Evolutionary conservation across 805 yeast species (phyloP).

Genomic region (Huiozyma sinensis): DNA sequence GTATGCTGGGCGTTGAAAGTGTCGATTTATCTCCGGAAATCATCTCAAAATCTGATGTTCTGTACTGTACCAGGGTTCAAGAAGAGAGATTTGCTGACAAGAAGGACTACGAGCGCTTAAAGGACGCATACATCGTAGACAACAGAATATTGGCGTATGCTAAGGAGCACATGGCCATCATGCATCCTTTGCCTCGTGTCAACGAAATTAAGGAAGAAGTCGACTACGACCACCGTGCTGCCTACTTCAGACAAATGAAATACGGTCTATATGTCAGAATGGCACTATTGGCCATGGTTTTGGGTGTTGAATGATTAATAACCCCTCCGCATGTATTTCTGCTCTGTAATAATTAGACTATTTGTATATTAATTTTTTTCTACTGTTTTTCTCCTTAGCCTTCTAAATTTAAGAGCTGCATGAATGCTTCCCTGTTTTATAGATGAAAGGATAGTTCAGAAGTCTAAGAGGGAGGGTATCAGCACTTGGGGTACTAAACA

Average conservation of each 20-base stretch:
- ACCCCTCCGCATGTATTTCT: too few relatives aligned
- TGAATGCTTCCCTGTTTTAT: too few relatives aligned
- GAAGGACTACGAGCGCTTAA: constrained; percentile 74
- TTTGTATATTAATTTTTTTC: too few relatives aligned
- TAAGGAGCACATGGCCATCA: constrained; percentile 95
- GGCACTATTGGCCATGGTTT: constrained; percentile 97
- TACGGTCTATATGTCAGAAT: constrained; percentile 96
- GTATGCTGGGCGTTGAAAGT: constrained; percentile 65
- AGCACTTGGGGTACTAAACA: too few relatives aligned
- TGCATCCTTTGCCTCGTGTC: constrained; percentile 98
- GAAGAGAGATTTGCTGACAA: constrained; percentile 82
- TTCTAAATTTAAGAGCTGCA: too few relatives aligned
- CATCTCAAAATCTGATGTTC: constrained; percentile 82
- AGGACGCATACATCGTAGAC: constrained; percentile 87
- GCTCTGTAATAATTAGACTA: too few relatives aligned
- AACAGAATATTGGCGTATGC: constrained; percentile 85
- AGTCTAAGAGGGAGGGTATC: too few relatives aligned
- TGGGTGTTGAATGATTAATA: constrained; percentile 67
- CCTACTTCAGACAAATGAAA: constrained; percentile 99
- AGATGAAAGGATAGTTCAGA: too few relatives aligned
- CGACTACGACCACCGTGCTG: constrained; percentile 98
- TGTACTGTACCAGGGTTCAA: constrained; percentile 97
- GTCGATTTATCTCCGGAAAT: constrained; percentile 73
- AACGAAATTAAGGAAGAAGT: constrained; percentile 96
- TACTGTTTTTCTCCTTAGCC: too few relatives aligned